Base-by-base conservation (phyloP, 495 filamentous ascomycete genomes). In the Penicillium alfredii region DNA sequence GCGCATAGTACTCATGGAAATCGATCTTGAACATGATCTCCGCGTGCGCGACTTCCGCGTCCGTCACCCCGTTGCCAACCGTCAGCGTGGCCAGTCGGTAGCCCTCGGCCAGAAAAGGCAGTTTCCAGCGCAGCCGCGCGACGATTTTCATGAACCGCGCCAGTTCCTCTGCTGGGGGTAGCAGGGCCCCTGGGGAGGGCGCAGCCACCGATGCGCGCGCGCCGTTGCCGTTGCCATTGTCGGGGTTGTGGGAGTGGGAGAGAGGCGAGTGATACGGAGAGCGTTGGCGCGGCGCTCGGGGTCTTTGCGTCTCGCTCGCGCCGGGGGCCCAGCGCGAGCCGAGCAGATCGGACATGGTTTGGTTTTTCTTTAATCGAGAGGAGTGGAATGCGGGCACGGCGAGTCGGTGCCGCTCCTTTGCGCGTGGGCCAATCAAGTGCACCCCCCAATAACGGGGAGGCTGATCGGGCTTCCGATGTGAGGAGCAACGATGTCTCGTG, bases 21-120 rank as follows among this genome's bases (percentile, higher is more conserved):
- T 84, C 80, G 5, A 82, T 59, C 50, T 82, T 81, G 61, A 84
- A 84, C 69, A 81, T 81, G 18, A 75, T 68, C 45, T 80, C 73
- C 0, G 65, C 63, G 14, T 76, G 62, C 7, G 51, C 34, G 35
- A 59, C 32, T 8, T 56, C 47, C 12, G 37, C 47, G 3, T 31
- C 18, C 23, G 30, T 31, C 20, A 39, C 31, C 3, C 21, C 29
- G 3, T 30, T 16, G 19, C 10, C 42, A 26, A 42, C 25, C 16
- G 47, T 56, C 12, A 58, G 42, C 3, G 66, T 66, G 2, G 74
- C 74, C 1, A 63, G 47, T 11, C 50, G 50, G 54, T 79, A 81
- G 18, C 63, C 75, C 22, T 63, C 51, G 4, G 65, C 70, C 26
- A 81, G 64, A 48, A 73, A 76, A 4, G 68, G 69, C 1, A 77